phyloP scores from a whole-genome alignment of 176 grass and related monocot genomes.

The Musa beccarii region DNA sequence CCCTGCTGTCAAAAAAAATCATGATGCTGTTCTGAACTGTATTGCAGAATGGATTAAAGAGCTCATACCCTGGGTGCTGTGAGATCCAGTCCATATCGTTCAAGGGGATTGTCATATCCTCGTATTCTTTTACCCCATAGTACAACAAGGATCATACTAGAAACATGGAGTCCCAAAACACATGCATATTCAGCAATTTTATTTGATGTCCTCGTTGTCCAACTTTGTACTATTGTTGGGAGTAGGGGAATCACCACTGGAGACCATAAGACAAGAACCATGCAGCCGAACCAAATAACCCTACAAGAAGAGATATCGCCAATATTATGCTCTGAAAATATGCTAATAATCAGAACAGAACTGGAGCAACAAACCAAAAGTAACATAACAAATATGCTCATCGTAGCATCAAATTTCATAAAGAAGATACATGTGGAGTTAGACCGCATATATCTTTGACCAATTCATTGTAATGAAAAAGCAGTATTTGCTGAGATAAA shows the following conservation, averaged over 20 bases:
- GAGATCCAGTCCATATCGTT: slow-evolving; percentile 77
- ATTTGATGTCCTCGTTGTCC: slow-evolving; percentile 55
- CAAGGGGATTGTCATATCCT: slow-evolving; percentile 66
- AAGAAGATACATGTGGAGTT: neutral
- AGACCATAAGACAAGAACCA: slow-evolving; percentile 88
- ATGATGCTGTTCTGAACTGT: neutral
- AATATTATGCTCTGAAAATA: neutral
- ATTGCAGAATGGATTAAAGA: slow-evolving; percentile 13
- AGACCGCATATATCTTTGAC: neutral
- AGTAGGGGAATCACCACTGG: slow-evolving; percentile 84
- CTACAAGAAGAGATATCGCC: slow-evolving; percentile 16
- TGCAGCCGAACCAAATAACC: slow-evolving; percentile 68
- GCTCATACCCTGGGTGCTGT: slow-evolving; percentile 43
- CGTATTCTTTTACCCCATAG: slow-evolving; percentile 94
- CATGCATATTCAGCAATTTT: slow-evolving; percentile 70
- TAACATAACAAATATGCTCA: neutral
- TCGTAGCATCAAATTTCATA: neutral
- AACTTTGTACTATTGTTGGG: slow-evolving; percentile 78
- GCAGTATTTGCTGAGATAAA: neutral
- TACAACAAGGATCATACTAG: slow-evolving; percentile 73
- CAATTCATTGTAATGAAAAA: neutral
- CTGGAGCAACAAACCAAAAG: no score
- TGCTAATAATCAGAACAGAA: neutral
- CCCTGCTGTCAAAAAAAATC: neutral
- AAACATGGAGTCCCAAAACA: slow-evolving; percentile 55